These are phyloP conservation scores for Ziziphus jujuba DNA, from an alignment of 306 rosid species.

Conservation along the genomic window DNA sequence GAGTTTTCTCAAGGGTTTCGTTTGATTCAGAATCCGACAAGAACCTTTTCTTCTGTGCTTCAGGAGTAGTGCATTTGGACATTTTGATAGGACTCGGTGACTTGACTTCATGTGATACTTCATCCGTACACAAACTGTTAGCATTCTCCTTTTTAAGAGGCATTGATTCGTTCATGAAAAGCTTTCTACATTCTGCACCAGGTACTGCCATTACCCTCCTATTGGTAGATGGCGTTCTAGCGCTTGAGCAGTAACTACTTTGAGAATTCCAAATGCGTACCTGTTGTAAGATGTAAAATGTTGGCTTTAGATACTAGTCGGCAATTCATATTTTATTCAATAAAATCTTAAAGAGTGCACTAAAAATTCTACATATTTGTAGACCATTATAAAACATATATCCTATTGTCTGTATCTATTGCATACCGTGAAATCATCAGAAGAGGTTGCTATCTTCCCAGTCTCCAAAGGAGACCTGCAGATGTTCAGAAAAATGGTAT, in stretches of 20 bases:
- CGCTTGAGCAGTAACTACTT: slow-evolving; percentile 29
- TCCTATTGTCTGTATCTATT: not conserved
- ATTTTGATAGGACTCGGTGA: slow-evolving; percentile 37
- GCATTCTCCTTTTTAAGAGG: slow-evolving; percentile 27
- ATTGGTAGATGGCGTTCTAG: slow-evolving; percentile 43
- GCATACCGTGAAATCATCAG: slow-evolving; percentile 90
- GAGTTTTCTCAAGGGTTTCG: slow-evolving; percentile 57
- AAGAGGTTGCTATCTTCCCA: slow-evolving; percentile 81
- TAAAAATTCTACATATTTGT: not conserved
- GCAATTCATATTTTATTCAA: too few relatives aligned
- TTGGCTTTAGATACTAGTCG: not conserved
- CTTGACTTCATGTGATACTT: slow-evolving; percentile 14
- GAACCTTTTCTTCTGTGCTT: slow-evolving; percentile 40
- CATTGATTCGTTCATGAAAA: slow-evolving; percentile 32
- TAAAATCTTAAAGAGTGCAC: too few relatives aligned
- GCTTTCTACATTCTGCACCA: slow-evolving; percentile 44
- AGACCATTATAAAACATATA: not conserved
- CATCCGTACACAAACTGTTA: slow-evolving; percentile 18
- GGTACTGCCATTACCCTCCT: slow-evolving; percentile 87
- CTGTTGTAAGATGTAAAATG: slow-evolving; percentile 34
- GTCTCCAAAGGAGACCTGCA: slow-evolving; percentile 66
- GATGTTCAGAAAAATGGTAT: slow-evolving; percentile 11
- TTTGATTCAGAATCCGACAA: slow-evolving; percentile 32
- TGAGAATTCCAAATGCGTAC: slow-evolving; percentile 71
- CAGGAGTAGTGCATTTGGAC: slow-evolving; percentile 54